Evolutionary conservation across 768 basidiomycete species (phyloP).

Genomic region (Pleurotus salmoneostramineus): DNA sequence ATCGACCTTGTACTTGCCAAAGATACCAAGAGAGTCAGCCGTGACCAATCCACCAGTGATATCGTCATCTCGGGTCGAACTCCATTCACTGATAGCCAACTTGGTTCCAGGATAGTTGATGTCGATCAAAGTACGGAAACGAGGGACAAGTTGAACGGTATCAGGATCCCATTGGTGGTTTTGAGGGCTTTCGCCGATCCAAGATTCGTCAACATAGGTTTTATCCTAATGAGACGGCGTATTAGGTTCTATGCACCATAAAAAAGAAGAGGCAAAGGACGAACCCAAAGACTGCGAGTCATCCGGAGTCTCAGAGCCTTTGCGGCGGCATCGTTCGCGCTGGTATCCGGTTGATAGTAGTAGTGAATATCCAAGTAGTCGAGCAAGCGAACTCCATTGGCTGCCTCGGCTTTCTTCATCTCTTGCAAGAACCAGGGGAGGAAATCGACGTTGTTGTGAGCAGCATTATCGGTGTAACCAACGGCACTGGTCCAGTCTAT

Average conservation of each 20-base stretch:
- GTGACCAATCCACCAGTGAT: conserved; percentile 50
- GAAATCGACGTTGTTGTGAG: conserved; percentile 50
- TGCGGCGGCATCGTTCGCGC: conserved; percentile 46
- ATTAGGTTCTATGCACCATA: background rate
- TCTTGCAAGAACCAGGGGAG: conserved; percentile 51
- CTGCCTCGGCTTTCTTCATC: conserved; percentile 36
- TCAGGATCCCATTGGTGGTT: conserved; percentile 45
- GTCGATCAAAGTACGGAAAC: conserved; percentile 44
- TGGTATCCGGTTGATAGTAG: conserved; percentile 50
- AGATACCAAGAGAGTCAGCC: conserved; percentile 49
- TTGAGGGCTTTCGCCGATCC: conserved; percentile 38
- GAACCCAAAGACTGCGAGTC: conserved; percentile 49
- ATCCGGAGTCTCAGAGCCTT: conserved; percentile 46
- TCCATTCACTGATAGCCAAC: conserved; percentile 51
- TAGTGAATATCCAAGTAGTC: conserved; percentile 57
- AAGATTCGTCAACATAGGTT: conserved; percentile 51
- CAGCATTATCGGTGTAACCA: conserved; percentile 44
- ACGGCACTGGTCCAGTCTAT: conserved; percentile 50
- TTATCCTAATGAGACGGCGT: conserved; percentile 27
- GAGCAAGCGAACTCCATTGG: conserved; percentile 37
- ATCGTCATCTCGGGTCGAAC: conserved; percentile 43
- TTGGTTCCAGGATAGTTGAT: conserved; percentile 52
- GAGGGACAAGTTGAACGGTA: conserved; percentile 41
- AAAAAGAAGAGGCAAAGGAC: background rate
- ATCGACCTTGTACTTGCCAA: conserved; percentile 45